Evolutionary conservation across 1,284 basidiomycete species (phyloP).

Genomic region (Clitocybe nebularis): DNA sequence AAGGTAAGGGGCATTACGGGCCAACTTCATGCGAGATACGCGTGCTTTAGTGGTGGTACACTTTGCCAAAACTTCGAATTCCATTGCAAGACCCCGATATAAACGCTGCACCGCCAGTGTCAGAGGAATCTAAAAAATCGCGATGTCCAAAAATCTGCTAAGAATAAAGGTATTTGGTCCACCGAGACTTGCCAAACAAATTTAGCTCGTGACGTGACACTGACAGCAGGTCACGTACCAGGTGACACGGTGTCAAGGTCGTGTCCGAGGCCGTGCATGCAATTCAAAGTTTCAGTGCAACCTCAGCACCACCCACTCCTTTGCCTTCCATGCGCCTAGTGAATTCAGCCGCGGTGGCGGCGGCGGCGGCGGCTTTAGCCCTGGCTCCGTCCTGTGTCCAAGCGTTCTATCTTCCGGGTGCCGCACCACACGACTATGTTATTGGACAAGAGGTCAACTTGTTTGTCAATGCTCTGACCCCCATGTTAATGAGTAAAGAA

Average conservation of each 20-base stretch:
- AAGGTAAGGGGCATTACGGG: conserved; percentile 43
- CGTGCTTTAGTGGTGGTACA: conserved; percentile 75
- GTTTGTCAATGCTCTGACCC: conserved; percentile 84
- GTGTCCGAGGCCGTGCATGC: neutral
- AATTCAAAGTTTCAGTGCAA: neutral
- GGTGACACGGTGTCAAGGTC: neutral
- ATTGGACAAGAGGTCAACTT: conserved; percentile 71
- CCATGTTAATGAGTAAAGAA: conserved; percentile 68
- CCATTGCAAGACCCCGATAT: conserved; percentile 42
- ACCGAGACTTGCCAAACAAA: neutral
- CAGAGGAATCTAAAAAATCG: too few species aligned
- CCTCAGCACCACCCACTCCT: conserved; percentile 3
- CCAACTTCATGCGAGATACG: conserved; percentile 71
- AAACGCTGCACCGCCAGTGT: conserved; percentile 16
- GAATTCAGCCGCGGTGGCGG: too few species aligned
- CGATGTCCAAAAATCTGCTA: too few species aligned
- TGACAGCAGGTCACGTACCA: too few species aligned
- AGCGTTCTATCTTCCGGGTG: conserved; percentile 52
- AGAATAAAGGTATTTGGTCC: too few species aligned
- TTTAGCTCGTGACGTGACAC: neutral
- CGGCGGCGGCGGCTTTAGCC: conserved; percentile 13
- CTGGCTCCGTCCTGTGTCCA: conserved; percentile 19
- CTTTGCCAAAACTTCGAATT: conserved; percentile 75
- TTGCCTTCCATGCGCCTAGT: conserved; percentile 19
- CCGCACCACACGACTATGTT: conserved; percentile 78